Percentiles rank a stretch among this genome's conserved stretches.
phyloP scores from a whole-genome alignment of 192 early-diverging fungal species.

The Dissophora globulifera region DNA sequence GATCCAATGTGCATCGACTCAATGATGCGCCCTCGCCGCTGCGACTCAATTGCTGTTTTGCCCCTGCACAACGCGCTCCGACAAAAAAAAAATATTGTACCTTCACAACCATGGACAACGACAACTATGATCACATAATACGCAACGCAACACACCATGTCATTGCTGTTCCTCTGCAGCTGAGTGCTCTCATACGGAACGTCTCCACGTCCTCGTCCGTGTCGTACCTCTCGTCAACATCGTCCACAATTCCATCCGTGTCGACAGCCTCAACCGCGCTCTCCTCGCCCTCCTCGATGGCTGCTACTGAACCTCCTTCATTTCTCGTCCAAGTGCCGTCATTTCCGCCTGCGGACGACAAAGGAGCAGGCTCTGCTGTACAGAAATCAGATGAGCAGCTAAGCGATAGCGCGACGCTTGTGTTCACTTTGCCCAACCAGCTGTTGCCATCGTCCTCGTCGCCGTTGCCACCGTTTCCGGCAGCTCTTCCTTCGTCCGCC shows the following conservation, averaged over 20 bases:
- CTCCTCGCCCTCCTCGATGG: conserved; percentile 13
- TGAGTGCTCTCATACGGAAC: conserved; percentile 46
- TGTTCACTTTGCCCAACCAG: conserved; percentile 8
- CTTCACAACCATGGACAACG: background rate
- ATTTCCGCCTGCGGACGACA: background rate
- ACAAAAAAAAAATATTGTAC: too few species aligned
- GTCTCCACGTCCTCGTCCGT: conserved; percentile 25
- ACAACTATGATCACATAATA: conserved; percentile 1
- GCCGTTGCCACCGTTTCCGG: too few species aligned
- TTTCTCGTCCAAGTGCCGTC: conserved; percentile 2
- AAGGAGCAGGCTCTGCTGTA: conserved; percentile 19
- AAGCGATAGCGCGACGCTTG: background rate
- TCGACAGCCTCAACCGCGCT: conserved; percentile 6
- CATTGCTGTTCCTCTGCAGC: background rate
- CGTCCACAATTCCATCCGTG: background rate
- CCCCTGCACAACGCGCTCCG: background rate
- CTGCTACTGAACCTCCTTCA: conserved; percentile 7
- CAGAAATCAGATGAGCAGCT: conserved; percentile 25
- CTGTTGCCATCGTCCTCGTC: background rate
- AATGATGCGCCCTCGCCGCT: too few species aligned
- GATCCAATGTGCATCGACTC: too few species aligned
- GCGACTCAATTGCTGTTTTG: too few species aligned
- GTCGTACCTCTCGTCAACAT: background rate
- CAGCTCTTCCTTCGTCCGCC: too few species aligned
- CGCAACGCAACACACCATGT: background rate